Base-by-base conservation (phyloP, 805 yeast species). In the Hanseniaspora pseudoguilliermondii region DNA sequence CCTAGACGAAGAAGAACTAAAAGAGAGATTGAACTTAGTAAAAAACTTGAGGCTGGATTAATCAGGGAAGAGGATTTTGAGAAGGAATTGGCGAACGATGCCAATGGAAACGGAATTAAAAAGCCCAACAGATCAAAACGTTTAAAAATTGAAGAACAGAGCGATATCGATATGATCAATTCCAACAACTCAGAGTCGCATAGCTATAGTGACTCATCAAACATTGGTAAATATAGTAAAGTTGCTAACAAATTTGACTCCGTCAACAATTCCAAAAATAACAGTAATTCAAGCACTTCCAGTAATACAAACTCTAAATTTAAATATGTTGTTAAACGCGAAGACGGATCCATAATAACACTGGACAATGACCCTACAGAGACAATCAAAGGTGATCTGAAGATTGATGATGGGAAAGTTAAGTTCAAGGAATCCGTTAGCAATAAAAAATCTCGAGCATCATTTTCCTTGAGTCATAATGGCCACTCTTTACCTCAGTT, bases 401-500 rank as follows among this genome's bases (percentile, higher is more conserved):
- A n/a, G 8, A 11, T 20, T 1, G 21, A 41, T 13, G 15, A 32
- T 32, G 35, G 15, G 7, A 32, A 32, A 15, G 35, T 10, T 11
- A 32, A 11, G 15, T 10, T 32, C 3, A 32, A 32, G 15, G 35
- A 32, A 32, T 32, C 35, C 15, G 35, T 13, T 32, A 11, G 35
- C 35, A 32, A 11, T 5, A 32, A 32, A 10, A 15, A 41, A 18
- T 23, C 29, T 2, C 23, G 44, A 7, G 46, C 39, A 29, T 21
- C 43, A 5, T 16, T 25, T 8, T 20, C 23, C 10, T 29, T 20
- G 25, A 46, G 20, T 34, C 29, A 18, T 18, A 27, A 16, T n/a
- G 5, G 57, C 20, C 65, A 58, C 15, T 65, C 46, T 59, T 55
- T 54, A 58, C 71, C 59, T 50, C 69, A 58, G 44, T 63, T 60